Percentiles rank a stretch among this genome's conserved stretches.
Conservation (phyloP, 1,284 basidiomycete genomes). For the Sanguinoderma infundibulare region DNA sequence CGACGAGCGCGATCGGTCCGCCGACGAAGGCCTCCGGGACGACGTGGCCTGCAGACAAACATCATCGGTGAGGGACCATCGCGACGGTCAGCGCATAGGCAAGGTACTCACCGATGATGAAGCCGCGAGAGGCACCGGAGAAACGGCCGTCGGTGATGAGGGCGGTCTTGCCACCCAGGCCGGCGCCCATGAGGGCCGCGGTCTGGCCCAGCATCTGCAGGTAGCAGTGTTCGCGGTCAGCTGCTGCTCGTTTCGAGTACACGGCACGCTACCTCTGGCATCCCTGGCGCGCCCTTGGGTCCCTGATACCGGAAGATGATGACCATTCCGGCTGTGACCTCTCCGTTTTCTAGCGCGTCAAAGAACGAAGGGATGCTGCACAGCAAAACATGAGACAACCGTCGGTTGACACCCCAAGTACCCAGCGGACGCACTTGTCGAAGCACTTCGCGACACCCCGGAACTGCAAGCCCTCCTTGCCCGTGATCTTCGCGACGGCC, state of each 20-base stretch:
- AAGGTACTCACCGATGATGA: slow-evolving; percentile 57
- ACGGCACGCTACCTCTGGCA: slow-evolving; percentile 76
- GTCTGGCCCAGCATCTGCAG: slow-evolving; percentile 74
- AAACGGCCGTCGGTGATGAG: slow-evolving; percentile 97
- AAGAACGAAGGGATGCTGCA: slow-evolving; percentile 83
- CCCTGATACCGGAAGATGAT: slow-evolving; percentile 95
- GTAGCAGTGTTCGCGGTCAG: background rate
- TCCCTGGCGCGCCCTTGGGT: slow-evolving; percentile 95
- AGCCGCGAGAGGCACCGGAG: slow-evolving; percentile 77
- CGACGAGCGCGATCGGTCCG: slow-evolving; percentile 93
- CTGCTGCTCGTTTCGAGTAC: background rate
- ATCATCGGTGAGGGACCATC: background rate
- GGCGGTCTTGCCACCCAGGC: slow-evolving; percentile 88
- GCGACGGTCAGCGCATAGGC: background rate
- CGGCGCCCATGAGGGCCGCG: slow-evolving; percentile 92
- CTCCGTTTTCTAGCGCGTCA: slow-evolving; percentile 80
- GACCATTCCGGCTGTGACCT: slow-evolving; percentile 86
- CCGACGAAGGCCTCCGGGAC: slow-evolving; percentile 93
- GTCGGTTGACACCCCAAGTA: too few species aligned
- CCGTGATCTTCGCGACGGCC: slow-evolving; percentile 95
- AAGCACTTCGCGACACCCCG: slow-evolving; percentile 82
- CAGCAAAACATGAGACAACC: background rate
- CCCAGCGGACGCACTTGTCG: slow-evolving; percentile 52
- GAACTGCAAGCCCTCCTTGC: slow-evolving; percentile 92
- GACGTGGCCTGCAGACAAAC: slow-evolving; percentile 69